phyloP scores from a whole-genome alignment of 768 basidiomycete genomes.

The Suillus variegatus region DNA sequence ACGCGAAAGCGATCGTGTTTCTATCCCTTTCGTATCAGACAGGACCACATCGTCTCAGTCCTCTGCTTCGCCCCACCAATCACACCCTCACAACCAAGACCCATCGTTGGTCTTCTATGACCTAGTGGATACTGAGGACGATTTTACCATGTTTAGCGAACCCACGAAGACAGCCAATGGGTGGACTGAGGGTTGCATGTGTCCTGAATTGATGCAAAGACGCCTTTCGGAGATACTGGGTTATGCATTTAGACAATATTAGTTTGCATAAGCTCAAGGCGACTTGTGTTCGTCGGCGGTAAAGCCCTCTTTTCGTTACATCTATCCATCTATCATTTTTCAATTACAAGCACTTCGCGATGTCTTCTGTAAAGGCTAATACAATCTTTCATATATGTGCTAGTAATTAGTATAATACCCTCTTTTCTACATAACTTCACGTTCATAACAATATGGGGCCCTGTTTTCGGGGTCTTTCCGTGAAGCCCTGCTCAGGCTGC shows the following conservation, averaged over 20 bases:
- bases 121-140: not conserved
- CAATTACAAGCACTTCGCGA: not conserved
- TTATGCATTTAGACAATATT: not conserved
- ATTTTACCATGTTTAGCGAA: constrained; percentile 1
- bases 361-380: not conserved
- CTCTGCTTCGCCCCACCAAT: not conserved
- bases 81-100: not conserved
- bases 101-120: not conserved
- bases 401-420: too few species aligned
- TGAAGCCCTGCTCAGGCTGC: not conserved
- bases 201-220: constrained; percentile 4
- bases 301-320: not conserved
- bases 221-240: not conserved
- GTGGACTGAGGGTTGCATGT: constrained; percentile 4
- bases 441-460: not conserved
- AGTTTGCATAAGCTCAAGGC: not conserved
- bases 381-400: not conserved
- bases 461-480: not conserved
- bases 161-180: not conserved
- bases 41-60: not conserved
- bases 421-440: too few species aligned
- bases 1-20: not conserved
- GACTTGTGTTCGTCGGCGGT: not conserved
- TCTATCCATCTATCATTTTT: not conserved
- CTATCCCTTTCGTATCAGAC: not conserved